Conservation (phyloP, 208 protist species). For the Leishmania major region DNA sequence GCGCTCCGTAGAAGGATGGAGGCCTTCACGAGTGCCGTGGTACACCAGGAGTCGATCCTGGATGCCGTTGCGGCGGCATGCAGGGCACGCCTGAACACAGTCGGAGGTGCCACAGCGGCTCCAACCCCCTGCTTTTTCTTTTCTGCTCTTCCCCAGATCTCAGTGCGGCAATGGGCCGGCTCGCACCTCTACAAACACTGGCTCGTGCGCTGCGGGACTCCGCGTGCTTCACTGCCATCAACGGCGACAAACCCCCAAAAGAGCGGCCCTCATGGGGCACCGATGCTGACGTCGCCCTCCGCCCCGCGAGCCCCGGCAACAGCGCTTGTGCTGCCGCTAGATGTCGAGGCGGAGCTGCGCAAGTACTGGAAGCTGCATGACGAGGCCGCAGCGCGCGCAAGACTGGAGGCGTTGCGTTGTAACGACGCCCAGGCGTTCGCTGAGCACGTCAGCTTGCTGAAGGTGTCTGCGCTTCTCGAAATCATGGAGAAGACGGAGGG, state of each 20-base stretch:
- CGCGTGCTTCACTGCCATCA: neutral
- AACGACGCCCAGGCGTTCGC: constrained; percentile 57
- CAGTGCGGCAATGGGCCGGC: constrained; percentile 20
- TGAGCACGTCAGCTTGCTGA: constrained; percentile 51
- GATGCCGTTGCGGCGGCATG: neutral
- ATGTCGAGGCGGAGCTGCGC: constrained; percentile 37
- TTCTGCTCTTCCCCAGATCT: constrained; percentile 4
- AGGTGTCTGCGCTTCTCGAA: constrained; percentile 52
- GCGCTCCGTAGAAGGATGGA: constrained; percentile 3
- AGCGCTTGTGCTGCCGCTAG: constrained; percentile 14
- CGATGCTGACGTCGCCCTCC: neutral
- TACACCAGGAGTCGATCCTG: constrained; percentile 11
- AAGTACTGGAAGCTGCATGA: constrained; percentile 48
- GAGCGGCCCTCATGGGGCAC: neutral
- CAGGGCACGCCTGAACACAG: neutral
- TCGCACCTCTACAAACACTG: constrained; percentile 20
- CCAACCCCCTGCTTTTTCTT: neutral
- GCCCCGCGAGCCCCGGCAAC: constrained; percentile 3
- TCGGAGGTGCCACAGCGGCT: neutral
- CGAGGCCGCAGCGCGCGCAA: constrained; percentile 42
- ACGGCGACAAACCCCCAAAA: neutral
- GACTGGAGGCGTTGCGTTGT: constrained; percentile 41
- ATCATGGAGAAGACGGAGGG: constrained; percentile 69
- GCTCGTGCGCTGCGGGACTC: constrained; percentile 12
- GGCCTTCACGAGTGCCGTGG: constrained; percentile 14